Conservation (phyloP, 257 asterid species). For the Anisodus acutangulus region DNA sequence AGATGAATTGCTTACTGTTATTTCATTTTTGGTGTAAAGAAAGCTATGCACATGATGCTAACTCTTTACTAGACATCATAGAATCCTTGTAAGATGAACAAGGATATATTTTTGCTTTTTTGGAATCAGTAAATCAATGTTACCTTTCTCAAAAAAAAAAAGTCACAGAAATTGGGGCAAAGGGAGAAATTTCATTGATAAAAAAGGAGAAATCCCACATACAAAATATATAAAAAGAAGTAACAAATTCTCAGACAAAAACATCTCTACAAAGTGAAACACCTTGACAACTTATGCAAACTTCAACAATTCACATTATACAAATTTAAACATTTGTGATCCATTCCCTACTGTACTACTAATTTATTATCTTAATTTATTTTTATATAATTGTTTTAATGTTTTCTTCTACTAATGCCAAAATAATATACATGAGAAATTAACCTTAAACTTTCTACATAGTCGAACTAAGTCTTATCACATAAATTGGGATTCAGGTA, state of each 20-base stretch:
- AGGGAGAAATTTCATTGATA: neutral
- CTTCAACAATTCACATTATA: conserved; percentile 1
- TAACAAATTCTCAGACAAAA: neutral
- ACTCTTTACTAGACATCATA: no score
- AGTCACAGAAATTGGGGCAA: no score
- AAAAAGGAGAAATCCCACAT: neutral
- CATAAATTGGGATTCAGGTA: neutral
- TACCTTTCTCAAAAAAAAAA: no score
- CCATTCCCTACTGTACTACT: neutral
- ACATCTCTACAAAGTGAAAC: conserved; percentile 2
- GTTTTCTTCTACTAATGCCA: neutral
- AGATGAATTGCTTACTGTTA: no score
- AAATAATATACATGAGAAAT: conserved; percentile 3
- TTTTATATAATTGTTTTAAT: neutral
- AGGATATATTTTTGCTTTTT: no score
- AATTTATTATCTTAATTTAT: neutral
- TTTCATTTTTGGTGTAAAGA: no score
- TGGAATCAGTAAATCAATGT: no score
- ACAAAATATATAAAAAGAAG: neutral
- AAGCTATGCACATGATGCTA: no score
- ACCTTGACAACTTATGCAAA: neutral
- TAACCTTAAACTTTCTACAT: neutral
- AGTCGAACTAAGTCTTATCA: neutral
- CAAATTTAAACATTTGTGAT: neutral
- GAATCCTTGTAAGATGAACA: no score